phyloP scores from a whole-genome alignment of 2,329 filamentous ascomycete genomes.

The Alternaria arbusti region DNA sequence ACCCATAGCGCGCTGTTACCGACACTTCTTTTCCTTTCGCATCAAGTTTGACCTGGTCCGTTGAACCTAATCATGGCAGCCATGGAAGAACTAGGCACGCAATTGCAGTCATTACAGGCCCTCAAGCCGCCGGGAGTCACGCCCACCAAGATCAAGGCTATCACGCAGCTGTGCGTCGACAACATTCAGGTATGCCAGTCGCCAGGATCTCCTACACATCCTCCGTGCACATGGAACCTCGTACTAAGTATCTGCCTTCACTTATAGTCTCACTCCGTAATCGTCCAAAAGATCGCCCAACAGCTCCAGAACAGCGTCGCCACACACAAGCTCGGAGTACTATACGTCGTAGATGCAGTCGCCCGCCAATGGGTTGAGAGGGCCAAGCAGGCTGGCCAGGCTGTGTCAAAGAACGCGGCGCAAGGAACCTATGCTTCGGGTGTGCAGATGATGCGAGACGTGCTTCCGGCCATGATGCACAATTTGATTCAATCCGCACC shows the following conservation, averaged over 20 bases:
- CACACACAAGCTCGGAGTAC: constrained; percentile 96
- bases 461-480: constrained; percentile 92
- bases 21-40: constrained; percentile 22
- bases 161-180: constrained; percentile 85
- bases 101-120: constrained; percentile 87
- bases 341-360: constrained; percentile 99
- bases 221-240: constrained; percentile 13
- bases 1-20: constrained; percentile 11
- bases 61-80: constrained; percentile 62
- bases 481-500: constrained; percentile 90
- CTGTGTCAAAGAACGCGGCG: constrained; percentile 76
- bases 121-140: constrained; percentile 95
- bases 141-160: constrained; percentile 84
- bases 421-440: constrained; percentile 95
- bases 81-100: constrained; percentile 88
- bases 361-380: constrained; percentile 98
- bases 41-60: constrained; percentile 29
- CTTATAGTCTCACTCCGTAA: constrained; percentile 84
- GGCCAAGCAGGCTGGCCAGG: constrained; percentile 83
- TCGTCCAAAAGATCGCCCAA: constrained; percentile 95
- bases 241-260: constrained; percentile 33
- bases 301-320: constrained; percentile 94
- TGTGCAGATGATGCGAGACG: constrained; percentile 94
- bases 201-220: constrained; percentile 13
- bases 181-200: constrained; percentile 42